Evolutionary conservation across 371 early-diverging fungal genomes (phyloP).

Genomic region (Rhizopus stolonifer): DNA sequence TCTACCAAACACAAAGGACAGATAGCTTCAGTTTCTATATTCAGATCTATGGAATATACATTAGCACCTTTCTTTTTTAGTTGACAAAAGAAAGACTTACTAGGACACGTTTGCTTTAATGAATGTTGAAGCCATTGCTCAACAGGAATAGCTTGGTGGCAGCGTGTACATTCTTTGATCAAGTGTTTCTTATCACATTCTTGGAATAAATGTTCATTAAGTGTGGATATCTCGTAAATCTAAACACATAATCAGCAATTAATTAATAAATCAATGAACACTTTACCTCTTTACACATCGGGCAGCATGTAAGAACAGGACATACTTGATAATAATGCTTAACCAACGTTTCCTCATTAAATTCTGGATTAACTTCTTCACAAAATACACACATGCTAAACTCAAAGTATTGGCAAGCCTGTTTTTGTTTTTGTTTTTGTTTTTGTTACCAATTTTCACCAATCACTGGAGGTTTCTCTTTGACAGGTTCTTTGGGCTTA

Average conservation of each 20-base stretch:
- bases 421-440: neutral
- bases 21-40: conserved; percentile 30
- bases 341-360: conserved; percentile 74
- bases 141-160: conserved; percentile 61
- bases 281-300: conserved; percentile 70
- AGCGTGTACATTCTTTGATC: conserved; percentile 64
- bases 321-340: conserved; percentile 79
- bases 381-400: conserved; percentile 74
- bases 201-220: conserved; percentile 62
- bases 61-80: no score
- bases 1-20: conserved; percentile 68
- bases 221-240: conserved; percentile 73
- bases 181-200: conserved; percentile 68
- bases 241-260: conserved; percentile 35
- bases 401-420: neutral
- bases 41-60: neutral
- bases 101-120: conserved; percentile 47
- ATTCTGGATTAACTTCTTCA: conserved; percentile 62
- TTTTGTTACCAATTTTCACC: neutral
- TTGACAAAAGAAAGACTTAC: conserved; percentile 14
- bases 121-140: conserved; percentile 62
- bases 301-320: conserved; percentile 69
- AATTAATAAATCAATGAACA: neutral
- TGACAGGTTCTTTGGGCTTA: conserved; percentile 8
- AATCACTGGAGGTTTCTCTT: neutral